Evolutionary conservation across 2,329 filamentous ascomycete genomes (phyloP), one percentile per base, ranked within the genome.

Genomic region (Diaporthe sp.): DNA sequence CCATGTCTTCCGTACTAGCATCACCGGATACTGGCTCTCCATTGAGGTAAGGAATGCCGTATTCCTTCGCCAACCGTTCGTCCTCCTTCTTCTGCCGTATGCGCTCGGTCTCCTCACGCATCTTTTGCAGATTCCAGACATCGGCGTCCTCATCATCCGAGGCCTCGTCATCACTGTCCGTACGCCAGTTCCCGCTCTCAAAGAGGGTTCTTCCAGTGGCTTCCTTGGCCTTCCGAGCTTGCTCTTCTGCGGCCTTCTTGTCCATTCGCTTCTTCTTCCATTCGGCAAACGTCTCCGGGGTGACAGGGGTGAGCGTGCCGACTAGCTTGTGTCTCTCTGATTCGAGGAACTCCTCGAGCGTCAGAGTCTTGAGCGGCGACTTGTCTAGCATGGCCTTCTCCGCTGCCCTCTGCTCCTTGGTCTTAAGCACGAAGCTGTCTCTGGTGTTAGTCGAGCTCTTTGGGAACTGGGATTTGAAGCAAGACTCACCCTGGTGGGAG

Each of bases 341-440:
- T 84, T 99, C 97, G 72, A 99, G 86, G 88, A 98, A 99, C 83
- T 99, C 97, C 86, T 99, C 97, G 61, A 99, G 89, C 0, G 97
- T 99, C 69, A 99, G 89, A 2, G 97, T 98, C 82, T 96, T 95
- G 74, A 98, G 88, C 8, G 97, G 96, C 10, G 94, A 97, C 86
- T 99, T 99, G 84, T 98, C 97, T 89, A 98, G 88, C 72, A 98
- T 86, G 4, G 97, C 97, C 86, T 98, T 99, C 84, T 99, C 97
- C 30, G 95, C 95, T 2, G 95, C 95, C 78, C 95, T 91, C 83
- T 99, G 97, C 83, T 98, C 97, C 85, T 97, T 98, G 25, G 97
- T 99, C 88, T 99, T 99, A 76, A 99, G 90, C 56, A 99, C 88
- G 86, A 98, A 99, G 73, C 95, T 97, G 79, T 58, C 7, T 5